Base-by-base conservation (phyloP, 2,329 filamentous ascomycete species). In the Penicillium sp. region DNA sequence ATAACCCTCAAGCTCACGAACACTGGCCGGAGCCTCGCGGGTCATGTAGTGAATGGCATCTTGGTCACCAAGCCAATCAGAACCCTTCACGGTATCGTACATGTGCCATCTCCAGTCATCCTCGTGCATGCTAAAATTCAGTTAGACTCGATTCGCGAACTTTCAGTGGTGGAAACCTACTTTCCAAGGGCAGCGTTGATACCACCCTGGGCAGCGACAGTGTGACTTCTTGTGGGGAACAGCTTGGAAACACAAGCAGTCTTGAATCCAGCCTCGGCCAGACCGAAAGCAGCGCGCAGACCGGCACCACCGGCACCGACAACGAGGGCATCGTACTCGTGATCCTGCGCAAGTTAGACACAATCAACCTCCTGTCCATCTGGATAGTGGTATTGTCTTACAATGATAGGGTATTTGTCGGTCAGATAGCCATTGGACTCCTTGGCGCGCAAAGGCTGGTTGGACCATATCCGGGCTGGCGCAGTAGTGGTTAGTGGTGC, bases 81-180 rank as follows among this genome's bases (percentile, higher is more conserved):
- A 96, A 64, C 92, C 92, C 83, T 97, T 97, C 74, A 97, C 92
- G 42, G 92, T 97, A 77, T 97, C 92, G 82, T 97, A 97, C 92
- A 97, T 97, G 80, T 97, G 92, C 92, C 92, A 97, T 82, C 92
- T 87, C 92, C 92, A 97, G 80, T 97, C 92, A 72, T 97, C 92
- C 81, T 93, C 86, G 83, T 96, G 92, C 92, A 97, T 97, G 81
- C 96, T 96, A 56, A 63, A 55, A 26, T 40, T 32, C 22, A 56
- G 52, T 67, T 65, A 68, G 65, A 60, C 57, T 45, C 42, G n/a
- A 56, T 47, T 57, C 55, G 51, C 45, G 31, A 38, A 50, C 26
- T 37, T 20, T 20, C 22, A 22, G 43, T 24, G 20, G 8, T 22
- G 22, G 34, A 24, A 54, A 73, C 72, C 39, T 71, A 75, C 72